These are phyloP conservation scores for Colletotrichum tamarilloi DNA, from an alignment of 2,329 filamentous ascomycete species.

Conservation along the genomic window DNA sequence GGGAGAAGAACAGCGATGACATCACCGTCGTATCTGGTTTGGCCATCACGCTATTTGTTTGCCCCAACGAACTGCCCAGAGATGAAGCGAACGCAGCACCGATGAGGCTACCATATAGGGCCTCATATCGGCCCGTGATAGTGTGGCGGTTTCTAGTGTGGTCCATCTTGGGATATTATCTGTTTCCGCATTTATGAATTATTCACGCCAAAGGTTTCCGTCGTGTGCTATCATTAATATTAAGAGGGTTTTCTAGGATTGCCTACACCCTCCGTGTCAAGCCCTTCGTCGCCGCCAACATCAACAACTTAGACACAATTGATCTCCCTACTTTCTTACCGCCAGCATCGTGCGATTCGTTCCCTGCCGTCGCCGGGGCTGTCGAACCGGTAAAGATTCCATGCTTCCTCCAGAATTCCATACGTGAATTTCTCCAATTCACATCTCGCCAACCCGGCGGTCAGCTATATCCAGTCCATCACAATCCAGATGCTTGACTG, in stretches of 20 bases:
- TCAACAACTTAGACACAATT: too few species aligned
- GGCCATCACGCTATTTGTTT: too few species aligned
- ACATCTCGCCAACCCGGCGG: neutral
- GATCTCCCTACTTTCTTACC: too few species aligned
- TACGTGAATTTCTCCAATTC: neutral
- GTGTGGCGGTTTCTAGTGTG: neutral
- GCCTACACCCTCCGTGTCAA: too few species aligned
- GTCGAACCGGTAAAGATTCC: neutral
- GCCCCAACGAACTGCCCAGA: neutral
- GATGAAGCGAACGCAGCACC: neutral
- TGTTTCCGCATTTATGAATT: neutral
- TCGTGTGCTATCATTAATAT: neutral
- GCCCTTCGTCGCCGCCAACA: too few species aligned
- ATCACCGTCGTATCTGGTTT: neutral
- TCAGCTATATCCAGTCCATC: neutral
- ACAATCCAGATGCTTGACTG: neutral
- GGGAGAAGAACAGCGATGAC: neutral
- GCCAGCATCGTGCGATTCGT: neutral
- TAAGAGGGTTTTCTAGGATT: neutral
- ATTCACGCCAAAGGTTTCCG: neutral
- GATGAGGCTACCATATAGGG: neutral
- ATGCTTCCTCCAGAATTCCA: neutral
- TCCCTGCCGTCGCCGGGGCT: neutral
- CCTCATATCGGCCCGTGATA: neutral
- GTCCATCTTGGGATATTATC: neutral